phyloP scores from a whole-genome alignment of 2,329 filamentous ascomycete genomes.

The Lecanosticta acicola region DNA sequence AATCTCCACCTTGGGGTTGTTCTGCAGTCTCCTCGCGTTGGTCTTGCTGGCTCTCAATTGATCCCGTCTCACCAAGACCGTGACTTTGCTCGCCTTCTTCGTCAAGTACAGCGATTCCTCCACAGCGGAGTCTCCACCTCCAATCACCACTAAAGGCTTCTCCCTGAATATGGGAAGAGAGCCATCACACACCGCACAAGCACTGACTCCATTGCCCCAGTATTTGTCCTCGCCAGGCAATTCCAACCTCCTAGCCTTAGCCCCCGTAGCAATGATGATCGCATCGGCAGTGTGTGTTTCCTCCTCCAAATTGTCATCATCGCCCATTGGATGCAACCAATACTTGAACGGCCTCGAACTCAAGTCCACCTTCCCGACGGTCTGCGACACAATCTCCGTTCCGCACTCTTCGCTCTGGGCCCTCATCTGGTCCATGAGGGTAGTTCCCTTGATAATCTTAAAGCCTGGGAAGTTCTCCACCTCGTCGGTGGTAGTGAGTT shows the following conservation, averaged over 20 bases:
- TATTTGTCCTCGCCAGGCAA: conserved; percentile 87
- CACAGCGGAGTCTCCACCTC: conserved; percentile 91
- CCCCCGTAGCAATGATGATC: conserved; percentile 90
- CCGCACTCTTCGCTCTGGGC: conserved; percentile 87
- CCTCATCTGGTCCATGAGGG: conserved; percentile 95
- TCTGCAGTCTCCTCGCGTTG: conserved; percentile 79
- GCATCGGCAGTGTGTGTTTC: conserved; percentile 79
- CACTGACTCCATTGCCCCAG: conserved; percentile 96
- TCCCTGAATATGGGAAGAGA: conserved; percentile 96
- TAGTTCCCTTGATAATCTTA: conserved; percentile 76
- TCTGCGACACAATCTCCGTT: conserved; percentile 89
- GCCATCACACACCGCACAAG: conserved; percentile 95
- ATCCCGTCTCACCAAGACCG: conserved; percentile 83
- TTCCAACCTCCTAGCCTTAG: conserved; percentile 77
- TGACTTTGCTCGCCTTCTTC: conserved; percentile 94
- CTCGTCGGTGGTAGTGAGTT: conserved; percentile 96
- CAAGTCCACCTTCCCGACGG: conserved; percentile 81
- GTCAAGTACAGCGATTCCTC: conserved; percentile 97
- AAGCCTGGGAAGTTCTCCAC: conserved; percentile 98
- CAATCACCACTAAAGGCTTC: conserved; percentile 91
- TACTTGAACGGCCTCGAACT: conserved; percentile 81
- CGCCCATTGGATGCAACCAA: conserved; percentile 69
- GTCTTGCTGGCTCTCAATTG: conserved; percentile 81
- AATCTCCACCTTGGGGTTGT: conserved; percentile 85
- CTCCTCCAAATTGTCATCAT: conserved; percentile 63